These are phyloP conservation scores for Pelargonium citronellum DNA, from an alignment of 441 rosid species.

Conservation along the genomic window DNA sequence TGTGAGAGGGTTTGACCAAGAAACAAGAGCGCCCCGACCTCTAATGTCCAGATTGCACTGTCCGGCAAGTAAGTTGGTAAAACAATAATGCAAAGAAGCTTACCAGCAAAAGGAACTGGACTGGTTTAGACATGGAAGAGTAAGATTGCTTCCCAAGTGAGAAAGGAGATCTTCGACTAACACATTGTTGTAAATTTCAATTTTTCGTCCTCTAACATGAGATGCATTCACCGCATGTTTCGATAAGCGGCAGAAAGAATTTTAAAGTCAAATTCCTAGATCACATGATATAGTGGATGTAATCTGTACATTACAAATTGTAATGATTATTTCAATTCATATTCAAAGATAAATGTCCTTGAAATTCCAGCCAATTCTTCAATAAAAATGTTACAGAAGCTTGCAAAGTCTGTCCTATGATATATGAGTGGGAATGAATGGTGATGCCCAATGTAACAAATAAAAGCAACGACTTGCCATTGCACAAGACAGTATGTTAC, in stretches of 20 bases:
- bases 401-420: neutral
- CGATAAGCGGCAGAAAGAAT: constrained; percentile 20
- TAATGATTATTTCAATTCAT: constrained; percentile 37
- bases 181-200: constrained; percentile 40
- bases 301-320: constrained; percentile 24
- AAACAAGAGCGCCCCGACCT: constrained; percentile 77
- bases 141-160: constrained; percentile 22
- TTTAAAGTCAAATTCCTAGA: constrained; percentile 16
- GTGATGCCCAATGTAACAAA: too few species aligned
- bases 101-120: constrained; percentile 26
- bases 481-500: too few species aligned
- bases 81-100: constrained; percentile 29
- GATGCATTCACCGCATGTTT: constrained; percentile 28
- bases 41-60: constrained; percentile 70
- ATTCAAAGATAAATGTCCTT: constrained; percentile 42
- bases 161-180: constrained; percentile 27
- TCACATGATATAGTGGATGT: constrained; percentile 21
- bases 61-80: constrained; percentile 55
- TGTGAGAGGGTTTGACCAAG: constrained; percentile 79
- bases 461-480: too few species aligned
- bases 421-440: too few species aligned
- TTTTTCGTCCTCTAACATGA: constrained; percentile 34
- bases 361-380: neutral
- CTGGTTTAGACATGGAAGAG: constrained; percentile 14
- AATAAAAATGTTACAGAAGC: neutral